These are phyloP conservation scores for Aspergillus sclerotioniger DNA, from an alignment of 495 filamentous ascomycete genomes.

Conservation along the genomic window DNA sequence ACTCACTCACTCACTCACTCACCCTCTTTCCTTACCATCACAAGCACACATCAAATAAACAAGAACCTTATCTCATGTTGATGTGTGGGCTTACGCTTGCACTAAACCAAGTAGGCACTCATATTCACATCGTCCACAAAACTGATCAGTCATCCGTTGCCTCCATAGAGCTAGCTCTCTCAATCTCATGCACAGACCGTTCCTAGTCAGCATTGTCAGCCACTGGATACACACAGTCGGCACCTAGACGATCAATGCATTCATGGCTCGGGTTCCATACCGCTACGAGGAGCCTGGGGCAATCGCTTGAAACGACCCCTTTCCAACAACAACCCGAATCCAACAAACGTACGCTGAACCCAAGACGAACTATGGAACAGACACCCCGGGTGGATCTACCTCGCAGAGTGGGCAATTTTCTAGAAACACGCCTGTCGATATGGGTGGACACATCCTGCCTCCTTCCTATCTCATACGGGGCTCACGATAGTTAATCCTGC, in stretches of 20 bases:
- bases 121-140: neutral
- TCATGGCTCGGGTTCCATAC: neutral
- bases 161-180: neutral
- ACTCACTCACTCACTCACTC: too few species aligned
- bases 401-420: constrained; percentile 3
- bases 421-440: neutral
- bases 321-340: neutral
- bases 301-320: neutral
- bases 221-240: neutral
- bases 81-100: too few species aligned
- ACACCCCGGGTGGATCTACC: constrained; percentile 8
- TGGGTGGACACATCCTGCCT: neutral
- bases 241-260: neutral
- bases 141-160: neutral
- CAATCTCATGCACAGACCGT: neutral
- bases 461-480: neutral
- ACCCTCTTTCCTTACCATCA: too few species aligned
- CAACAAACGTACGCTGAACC: neutral
- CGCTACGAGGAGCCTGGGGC: neutral
- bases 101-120: neutral
- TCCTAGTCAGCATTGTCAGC: neutral
- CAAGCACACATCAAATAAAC: too few species aligned
- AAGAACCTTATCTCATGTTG: too few species aligned
- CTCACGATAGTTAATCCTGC: neutral
- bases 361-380: neutral